Evolutionary conservation across 75 land plant species (phyloP), one percentile per base, ranked within the genome.

Genomic region (Chamaecyparis obtusa): DNA sequence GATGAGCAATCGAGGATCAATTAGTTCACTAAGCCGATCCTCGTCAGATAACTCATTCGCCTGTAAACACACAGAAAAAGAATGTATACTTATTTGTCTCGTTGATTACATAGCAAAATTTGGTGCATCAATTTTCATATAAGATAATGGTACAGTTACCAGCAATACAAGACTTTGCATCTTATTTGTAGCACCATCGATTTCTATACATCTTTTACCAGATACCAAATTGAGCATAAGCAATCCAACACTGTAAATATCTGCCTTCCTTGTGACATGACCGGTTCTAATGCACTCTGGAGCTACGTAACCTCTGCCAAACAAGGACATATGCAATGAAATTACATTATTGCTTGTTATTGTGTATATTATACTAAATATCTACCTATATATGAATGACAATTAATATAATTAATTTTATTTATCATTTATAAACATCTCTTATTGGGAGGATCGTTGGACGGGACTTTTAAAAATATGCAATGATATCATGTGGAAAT

Each of bases 241-340:
- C 9, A 71, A 9, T 11, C 75, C 30, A 71, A 71, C 30, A 10
- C 11, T n/a, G 33, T 30, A 71, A 71, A 71, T 71, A 11, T 71
- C 86, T n/a, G 86, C 81, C 54, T 91, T 91, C 4, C 84, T 83
- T 14, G 91, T 90, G n/a, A 87, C 87, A 37, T 89, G 85, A 43
- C 90, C 91, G 3, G 85, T 86, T 46, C 67, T 69, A 14, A 86
- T 43, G 32, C 51, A 74, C 82, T 90, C 87, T 1, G 91, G 91
- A 19, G 90, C 90, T 19, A 88, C 49, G 49, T 89, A 90, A 30
- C 90, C 91, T 5, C 33, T 71, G 33, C 5, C 64, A 57, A 57
- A 57, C 33, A 71, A 30, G 33, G 33, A 48, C 9, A 48, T 48
- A n/a, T n/a, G 49, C 10, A 48, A 48, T 48, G 9, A 48, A 48